phyloP scores from a whole-genome alignment of 495 filamentous ascomycete genomes.

The Rhypophila decipiens region DNA sequence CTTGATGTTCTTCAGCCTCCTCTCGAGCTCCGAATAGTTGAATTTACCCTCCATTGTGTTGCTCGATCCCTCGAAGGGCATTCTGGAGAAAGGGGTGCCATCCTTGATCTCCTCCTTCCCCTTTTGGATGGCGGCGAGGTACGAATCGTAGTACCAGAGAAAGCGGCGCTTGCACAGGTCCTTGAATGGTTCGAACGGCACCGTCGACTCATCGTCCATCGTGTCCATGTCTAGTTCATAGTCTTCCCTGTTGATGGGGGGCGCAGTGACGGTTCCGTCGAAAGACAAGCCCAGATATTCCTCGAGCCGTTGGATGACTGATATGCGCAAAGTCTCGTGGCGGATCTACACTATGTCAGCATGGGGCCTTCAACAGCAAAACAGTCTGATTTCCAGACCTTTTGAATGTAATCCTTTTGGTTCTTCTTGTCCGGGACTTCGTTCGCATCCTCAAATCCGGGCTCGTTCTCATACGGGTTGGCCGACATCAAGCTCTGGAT shows the following conservation, averaged over 20 bases:
- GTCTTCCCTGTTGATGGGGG: constrained; percentile 38
- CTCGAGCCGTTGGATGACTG: constrained; percentile 81
- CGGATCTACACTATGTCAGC: constrained; percentile 56
- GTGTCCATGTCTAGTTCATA: constrained; percentile 47
- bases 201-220: constrained; percentile 44
- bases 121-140: constrained; percentile 61
- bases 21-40: constrained; percentile 69
- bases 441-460: constrained; percentile 76
- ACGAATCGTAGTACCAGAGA: constrained; percentile 91
- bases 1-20: constrained; percentile 60
- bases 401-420: constrained; percentile 75
- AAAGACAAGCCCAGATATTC: constrained; percentile 61
- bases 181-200: constrained; percentile 70
- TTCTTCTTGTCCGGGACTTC: constrained; percentile 62
- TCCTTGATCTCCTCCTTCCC: constrained; percentile 54
- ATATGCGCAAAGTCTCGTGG: constrained; percentile 83
- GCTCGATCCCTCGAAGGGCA: constrained; percentile 75
- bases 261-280: constrained; percentile 37
- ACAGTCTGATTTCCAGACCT: constrained; percentile 48
- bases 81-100: constrained; percentile 57
- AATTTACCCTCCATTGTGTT: constrained; percentile 89
- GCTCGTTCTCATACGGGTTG: constrained; percentile 95
- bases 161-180: constrained; percentile 90
- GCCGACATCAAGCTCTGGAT: constrained; percentile 93
- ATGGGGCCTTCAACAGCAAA: neutral